Conservation (phyloP, 352 stramenopile genomes). For the Globisporangium radiosum region DNA sequence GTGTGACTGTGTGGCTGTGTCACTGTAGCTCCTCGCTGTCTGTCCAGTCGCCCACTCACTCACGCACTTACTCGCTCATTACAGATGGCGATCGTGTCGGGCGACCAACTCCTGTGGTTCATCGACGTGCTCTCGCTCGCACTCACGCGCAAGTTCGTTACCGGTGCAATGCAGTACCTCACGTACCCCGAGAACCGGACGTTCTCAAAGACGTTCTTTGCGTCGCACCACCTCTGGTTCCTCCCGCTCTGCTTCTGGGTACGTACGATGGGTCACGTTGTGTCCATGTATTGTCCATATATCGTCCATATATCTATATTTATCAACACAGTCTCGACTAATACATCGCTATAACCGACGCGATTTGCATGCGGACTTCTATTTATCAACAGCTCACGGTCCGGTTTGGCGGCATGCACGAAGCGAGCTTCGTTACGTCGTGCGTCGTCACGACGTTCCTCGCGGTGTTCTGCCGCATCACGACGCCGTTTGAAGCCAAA, state of each 20-base stretch:
- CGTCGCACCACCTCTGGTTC: conserved; percentile 82
- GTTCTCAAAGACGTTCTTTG: conserved; percentile 78
- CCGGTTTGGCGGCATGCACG: conserved; percentile 65
- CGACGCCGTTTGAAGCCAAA: conserved; percentile 66
- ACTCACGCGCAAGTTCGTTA: conserved; percentile 76
- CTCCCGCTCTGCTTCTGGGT: conserved; percentile 74
- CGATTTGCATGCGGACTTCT: neutral
- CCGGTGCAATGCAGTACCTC: conserved; percentile 90
- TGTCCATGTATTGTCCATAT: no score
- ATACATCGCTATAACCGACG: no score
- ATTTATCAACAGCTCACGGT: conserved; percentile 38
- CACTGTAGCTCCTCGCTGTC: neutral
- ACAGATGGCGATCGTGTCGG: conserved; percentile 88
- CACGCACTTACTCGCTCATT: neutral
- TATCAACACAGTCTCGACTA: no score
- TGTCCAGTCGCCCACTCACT: neutral
- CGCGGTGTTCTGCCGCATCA: conserved; percentile 43
- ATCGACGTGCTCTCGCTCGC: conserved; percentile 74
- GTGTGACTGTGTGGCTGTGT: neutral
- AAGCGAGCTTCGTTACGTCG: conserved; percentile 54
- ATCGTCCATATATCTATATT: no score
- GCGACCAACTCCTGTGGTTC: conserved; percentile 92
- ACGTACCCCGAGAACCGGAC: conserved; percentile 74
- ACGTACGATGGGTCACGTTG: conserved; percentile 9
- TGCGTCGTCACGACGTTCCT: conserved; percentile 55